phyloP scores from a whole-genome alignment of 2,329 filamentous ascomycete genomes.

The Trichoderma endophyticum region DNA sequence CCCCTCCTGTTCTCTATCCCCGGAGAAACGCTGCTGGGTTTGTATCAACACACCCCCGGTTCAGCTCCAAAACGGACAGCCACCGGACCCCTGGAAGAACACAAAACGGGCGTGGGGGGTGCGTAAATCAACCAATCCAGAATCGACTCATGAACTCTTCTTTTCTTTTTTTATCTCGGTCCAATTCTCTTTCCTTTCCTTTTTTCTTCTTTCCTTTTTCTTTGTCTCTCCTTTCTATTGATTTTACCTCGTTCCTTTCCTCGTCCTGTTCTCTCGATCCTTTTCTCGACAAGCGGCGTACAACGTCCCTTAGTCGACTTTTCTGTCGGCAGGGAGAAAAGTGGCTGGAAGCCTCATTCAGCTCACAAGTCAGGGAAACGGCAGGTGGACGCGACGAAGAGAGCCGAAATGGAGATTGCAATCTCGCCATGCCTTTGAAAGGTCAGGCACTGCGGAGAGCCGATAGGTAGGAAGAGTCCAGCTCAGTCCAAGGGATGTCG shows the following conservation, averaged over 20 bases:
- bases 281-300: slow-evolving; percentile 8
- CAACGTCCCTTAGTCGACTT: neutral
- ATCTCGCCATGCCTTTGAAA: neutral
- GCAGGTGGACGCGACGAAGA: neutral
- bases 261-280: neutral
- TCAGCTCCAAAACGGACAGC: neutral
- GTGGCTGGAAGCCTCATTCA: neutral
- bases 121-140: neutral
- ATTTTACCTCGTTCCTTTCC: neutral
- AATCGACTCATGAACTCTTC: neutral
- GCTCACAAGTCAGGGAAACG: neutral
- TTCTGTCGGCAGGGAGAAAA: neutral
- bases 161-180: neutral
- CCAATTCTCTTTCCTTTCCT: neutral
- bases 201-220: neutral
- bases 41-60: neutral
- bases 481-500: neutral
- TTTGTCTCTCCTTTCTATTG: neutral
- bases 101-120: neutral
- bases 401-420: neutral
- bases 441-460: neutral
- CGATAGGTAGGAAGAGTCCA: neutral
- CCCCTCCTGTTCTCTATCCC: neutral
- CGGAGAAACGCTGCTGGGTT: neutral
- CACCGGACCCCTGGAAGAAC: neutral